Percentiles rank a stretch among this genome's conserved stretches.
These are phyloP conservation scores for Cladophialophora immunda DNA, from an alignment of 2,329 filamentous ascomycete species.

Conservation along the genomic window DNA sequence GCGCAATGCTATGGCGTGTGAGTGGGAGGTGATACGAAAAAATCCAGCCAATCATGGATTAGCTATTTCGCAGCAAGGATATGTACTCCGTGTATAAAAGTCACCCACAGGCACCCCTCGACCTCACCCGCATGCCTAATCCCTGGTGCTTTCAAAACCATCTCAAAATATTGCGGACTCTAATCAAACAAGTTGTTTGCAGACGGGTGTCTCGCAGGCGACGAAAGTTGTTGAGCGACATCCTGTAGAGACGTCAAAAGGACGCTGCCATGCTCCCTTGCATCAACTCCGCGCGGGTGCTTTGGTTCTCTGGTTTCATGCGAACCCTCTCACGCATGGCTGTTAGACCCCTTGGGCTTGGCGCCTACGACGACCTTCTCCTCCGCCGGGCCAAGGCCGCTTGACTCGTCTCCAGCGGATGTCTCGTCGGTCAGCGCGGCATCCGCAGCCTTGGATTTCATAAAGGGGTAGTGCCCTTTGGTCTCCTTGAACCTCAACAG, in stretches of 20 bases:
- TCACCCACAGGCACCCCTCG: background rate
- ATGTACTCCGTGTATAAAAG: background rate
- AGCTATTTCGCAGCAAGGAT: background rate
- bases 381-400: conserved; percentile 18
- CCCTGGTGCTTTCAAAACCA: background rate
- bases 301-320: background rate
- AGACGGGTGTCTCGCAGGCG: background rate
- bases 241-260: background rate
- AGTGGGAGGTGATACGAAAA: background rate
- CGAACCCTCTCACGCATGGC: conserved; percentile 12
- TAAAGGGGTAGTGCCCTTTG: conserved; percentile 36
- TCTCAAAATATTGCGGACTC: background rate
- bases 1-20: background rate
- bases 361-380: conserved; percentile 40
- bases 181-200: background rate
- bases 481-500: conserved; percentile 72
- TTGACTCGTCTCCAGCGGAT: conserved; percentile 26
- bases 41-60: background rate
- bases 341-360: conserved; percentile 11
- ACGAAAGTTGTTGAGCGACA: background rate
- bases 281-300: background rate
- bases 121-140: background rate
- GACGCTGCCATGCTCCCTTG: background rate
- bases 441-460: conserved; percentile 31
- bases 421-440: conserved; percentile 5